Percentiles rank a stretch among this genome's conserved stretches.
These are phyloP conservation scores for Rhodosporidiobolus odoratus DNA, from an alignment of 768 basidiomycete species.

Conservation along the genomic window DNA sequence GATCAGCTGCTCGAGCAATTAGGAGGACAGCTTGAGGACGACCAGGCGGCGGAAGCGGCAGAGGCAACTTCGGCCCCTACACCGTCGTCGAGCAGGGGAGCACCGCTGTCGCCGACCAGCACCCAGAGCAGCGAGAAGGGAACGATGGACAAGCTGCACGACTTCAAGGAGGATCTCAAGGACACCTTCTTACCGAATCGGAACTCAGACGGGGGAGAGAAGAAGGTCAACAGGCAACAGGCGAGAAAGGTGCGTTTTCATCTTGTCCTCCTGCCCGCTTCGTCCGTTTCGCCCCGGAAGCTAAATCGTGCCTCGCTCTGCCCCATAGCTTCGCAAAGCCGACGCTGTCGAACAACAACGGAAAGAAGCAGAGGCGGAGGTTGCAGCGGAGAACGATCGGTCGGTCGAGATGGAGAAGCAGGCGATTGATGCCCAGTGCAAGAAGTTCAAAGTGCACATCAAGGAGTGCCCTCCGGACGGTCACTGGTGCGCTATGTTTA, in stretches of 20 bases:
- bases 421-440: constrained; percentile 64
- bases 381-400: constrained; percentile 63
- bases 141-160: constrained; percentile 11
- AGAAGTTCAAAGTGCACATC: constrained; percentile 43
- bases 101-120: constrained; percentile 9
- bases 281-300: background rate
- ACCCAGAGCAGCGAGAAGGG: constrained; percentile 6
- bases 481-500: constrained; percentile 56
- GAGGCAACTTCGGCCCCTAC: constrained; percentile 53
- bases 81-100: constrained; percentile 42
- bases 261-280: background rate
- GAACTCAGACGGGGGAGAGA: constrained; percentile 10
- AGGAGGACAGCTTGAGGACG: constrained; percentile 52
- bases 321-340: constrained; percentile 46
- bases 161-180: constrained; percentile 27
- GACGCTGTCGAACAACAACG: constrained; percentile 61
- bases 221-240: constrained; percentile 25
- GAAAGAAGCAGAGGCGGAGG: constrained; percentile 60
- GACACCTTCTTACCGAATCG: constrained; percentile 14
- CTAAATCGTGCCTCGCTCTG: constrained; percentile 39
- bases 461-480: constrained; percentile 84
- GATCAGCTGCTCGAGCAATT: constrained; percentile 72
- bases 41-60: constrained; percentile 52
- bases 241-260: constrained; percentile 22
- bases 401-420: constrained; percentile 59